These are phyloP conservation scores for Aspergillus sp. DNA, from an alignment of 2,329 filamentous ascomycete genomes.

Conservation along the genomic window DNA sequence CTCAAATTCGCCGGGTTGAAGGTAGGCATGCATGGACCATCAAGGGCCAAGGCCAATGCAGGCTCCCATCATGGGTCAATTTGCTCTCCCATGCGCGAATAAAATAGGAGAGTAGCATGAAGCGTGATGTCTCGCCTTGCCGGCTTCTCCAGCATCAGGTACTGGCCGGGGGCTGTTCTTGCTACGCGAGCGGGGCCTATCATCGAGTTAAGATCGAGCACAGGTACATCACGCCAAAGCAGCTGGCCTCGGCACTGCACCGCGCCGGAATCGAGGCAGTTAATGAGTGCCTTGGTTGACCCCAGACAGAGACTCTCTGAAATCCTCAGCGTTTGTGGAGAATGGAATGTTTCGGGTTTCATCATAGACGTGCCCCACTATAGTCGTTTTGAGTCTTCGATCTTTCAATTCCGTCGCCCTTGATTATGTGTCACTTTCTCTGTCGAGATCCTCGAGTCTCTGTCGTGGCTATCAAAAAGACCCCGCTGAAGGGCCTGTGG, in stretches of 20 bases:
- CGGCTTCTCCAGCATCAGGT: not conserved
- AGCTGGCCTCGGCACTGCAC: not conserved
- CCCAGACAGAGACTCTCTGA: not conserved
- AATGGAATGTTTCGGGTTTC: conserved; percentile 5
- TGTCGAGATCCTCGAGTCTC: not conserved
- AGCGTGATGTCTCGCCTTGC: not conserved
- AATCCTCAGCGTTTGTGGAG: not conserved
- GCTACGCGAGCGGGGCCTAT: not conserved
- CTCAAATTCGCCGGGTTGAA: not conserved
- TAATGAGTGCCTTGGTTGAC: not conserved
- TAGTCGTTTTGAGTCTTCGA: not conserved
- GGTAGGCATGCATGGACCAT: not conserved
- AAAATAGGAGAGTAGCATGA: not conserved
- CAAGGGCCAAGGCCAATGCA: not conserved
- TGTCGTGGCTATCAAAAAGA: not conserved
- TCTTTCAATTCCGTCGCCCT: not conserved
- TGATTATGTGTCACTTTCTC: conserved; percentile 8
- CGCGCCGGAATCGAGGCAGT: not conserved
- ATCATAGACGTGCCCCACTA: conserved; percentile 9
- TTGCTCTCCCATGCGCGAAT: not conserved
- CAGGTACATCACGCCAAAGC: not conserved
- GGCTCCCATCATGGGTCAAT: not conserved
- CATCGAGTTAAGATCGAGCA: not conserved
- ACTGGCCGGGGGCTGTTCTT: too few species aligned
- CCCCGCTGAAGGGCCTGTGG: too few species aligned